A percentile compares a stretch with the other conserved stretches of the same genome.
Conservation (phyloP, 495 filamentous ascomycete species). For the Pseudevernia furfuracea region DNA sequence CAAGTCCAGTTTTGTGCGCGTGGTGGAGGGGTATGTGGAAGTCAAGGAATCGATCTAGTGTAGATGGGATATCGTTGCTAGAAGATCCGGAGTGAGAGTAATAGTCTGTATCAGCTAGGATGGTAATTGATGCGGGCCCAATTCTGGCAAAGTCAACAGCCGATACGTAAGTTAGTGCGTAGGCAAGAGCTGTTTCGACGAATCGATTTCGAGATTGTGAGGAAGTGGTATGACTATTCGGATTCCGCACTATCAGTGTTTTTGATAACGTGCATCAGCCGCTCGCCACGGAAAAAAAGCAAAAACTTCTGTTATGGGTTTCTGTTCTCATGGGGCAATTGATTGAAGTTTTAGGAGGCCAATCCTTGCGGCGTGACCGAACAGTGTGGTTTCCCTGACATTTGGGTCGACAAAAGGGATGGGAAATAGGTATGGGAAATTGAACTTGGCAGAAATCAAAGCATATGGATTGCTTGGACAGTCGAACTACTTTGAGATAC, state of each 20-base stretch:
- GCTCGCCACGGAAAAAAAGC: neutral
- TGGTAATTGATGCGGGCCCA: constrained; percentile 65
- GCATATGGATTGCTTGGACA: neutral
- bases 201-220: constrained; percentile 61
- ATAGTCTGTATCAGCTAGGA: constrained; percentile 92
- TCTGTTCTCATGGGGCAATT: neutral
- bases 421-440: neutral
- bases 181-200: constrained; percentile 81
- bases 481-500: neutral
- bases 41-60: constrained; percentile 54
- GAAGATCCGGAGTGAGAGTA: constrained; percentile 65
- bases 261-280: neutral
- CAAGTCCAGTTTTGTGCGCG: constrained; percentile 94
- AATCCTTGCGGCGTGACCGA: neutral
- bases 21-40: constrained; percentile 66
- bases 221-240: constrained; percentile 26
- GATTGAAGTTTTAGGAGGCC: neutral
- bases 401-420: neutral
- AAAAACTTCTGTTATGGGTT: too few relatives aligned
- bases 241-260: constrained; percentile 27
- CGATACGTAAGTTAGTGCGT: constrained; percentile 75
- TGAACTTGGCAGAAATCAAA: neutral
- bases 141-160: constrained; percentile 49
- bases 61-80: constrained; percentile 27
- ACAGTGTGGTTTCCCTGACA: neutral